Evolutionary conservation across 2,329 filamentous ascomycete species (phyloP).

Genomic region (Colletotrichum acutatum): DNA sequence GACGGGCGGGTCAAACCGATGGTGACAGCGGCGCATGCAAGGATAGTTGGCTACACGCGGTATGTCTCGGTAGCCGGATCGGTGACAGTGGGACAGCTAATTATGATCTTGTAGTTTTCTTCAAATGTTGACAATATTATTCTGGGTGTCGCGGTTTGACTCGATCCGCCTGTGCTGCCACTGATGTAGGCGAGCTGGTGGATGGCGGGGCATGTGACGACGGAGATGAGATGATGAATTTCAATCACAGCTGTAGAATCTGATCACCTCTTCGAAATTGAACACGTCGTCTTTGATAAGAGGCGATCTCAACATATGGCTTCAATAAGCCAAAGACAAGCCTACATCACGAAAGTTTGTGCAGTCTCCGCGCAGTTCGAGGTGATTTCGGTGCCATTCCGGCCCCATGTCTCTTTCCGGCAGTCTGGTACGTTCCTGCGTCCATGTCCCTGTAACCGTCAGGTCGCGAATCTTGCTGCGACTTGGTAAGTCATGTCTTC

Average conservation of each 20-base stretch:
- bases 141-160: too few species aligned
- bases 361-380: not conserved
- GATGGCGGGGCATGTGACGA: too few species aligned
- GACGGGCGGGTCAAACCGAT: not conserved
- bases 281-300: not conserved
- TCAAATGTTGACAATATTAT: too few species aligned
- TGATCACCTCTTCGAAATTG: not conserved
- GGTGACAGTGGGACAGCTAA: too few species aligned
- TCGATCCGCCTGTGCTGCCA: too few species aligned
- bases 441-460: not conserved
- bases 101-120: too few species aligned
- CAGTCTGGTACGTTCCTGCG: not conserved
- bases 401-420: not conserved
- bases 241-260: too few species aligned
- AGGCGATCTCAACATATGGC: not conserved
- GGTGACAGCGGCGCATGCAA: too few species aligned
- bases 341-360: not conserved
- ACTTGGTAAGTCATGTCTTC: not conserved
- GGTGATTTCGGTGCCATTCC: not conserved
- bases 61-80: too few species aligned
- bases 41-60: too few species aligned
- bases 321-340: not conserved
- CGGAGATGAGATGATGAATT: not conserved
- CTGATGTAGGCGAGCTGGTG: too few species aligned
- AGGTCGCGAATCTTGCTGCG: not conserved